Percentiles rank a stretch among this genome's conserved stretches.
phyloP scores from a whole-genome alignment of 2,329 filamentous ascomycete species.

The Colletotrichum navitas region DNA sequence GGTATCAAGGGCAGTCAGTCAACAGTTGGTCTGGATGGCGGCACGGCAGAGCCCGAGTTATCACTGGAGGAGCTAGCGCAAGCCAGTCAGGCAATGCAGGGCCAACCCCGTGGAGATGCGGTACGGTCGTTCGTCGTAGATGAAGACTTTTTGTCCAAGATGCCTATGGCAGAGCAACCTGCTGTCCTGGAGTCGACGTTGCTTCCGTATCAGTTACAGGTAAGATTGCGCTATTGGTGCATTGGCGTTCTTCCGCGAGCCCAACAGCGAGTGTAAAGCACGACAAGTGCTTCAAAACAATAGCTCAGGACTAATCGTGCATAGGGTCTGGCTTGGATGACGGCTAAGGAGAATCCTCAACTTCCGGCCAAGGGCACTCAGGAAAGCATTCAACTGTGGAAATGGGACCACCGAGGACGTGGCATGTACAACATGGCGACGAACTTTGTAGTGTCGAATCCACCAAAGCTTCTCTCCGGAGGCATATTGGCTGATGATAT shows the following conservation, averaged over 20 bases:
- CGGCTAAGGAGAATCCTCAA: slow-evolving; percentile 78
- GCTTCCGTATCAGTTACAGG: slow-evolving; percentile 82
- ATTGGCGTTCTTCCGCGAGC: background rate
- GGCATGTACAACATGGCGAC: slow-evolving; percentile 77
- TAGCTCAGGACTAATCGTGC: slow-evolving; percentile 21
- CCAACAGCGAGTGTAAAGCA: background rate
- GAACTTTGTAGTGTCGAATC: slow-evolving; percentile 69
- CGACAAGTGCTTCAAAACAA: background rate
- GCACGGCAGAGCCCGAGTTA: slow-evolving; percentile 53
- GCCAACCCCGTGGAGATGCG: slow-evolving; percentile 72
- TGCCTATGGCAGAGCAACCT: slow-evolving; percentile 81
- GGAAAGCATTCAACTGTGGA: slow-evolving; percentile 83
- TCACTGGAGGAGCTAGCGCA: slow-evolving; percentile 74
- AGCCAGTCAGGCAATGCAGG: slow-evolving; percentile 75
- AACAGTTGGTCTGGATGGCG: slow-evolving; percentile 53
- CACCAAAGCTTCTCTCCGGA: slow-evolving; percentile 78
- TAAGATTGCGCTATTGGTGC: slow-evolving; percentile 42
- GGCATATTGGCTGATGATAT: slow-evolving; percentile 94
- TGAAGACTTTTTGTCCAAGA: slow-evolving; percentile 76
- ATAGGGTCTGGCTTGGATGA: slow-evolving; percentile 85
- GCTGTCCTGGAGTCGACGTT: slow-evolving; percentile 73
- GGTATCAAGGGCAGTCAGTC: slow-evolving; percentile 55
- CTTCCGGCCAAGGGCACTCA: slow-evolving; percentile 70
- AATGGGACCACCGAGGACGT: slow-evolving; percentile 58
- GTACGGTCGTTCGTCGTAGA: slow-evolving; percentile 78